phyloP scores from a whole-genome alignment of 768 basidiomycete species.

The Phaeotremella fagi region DNA sequence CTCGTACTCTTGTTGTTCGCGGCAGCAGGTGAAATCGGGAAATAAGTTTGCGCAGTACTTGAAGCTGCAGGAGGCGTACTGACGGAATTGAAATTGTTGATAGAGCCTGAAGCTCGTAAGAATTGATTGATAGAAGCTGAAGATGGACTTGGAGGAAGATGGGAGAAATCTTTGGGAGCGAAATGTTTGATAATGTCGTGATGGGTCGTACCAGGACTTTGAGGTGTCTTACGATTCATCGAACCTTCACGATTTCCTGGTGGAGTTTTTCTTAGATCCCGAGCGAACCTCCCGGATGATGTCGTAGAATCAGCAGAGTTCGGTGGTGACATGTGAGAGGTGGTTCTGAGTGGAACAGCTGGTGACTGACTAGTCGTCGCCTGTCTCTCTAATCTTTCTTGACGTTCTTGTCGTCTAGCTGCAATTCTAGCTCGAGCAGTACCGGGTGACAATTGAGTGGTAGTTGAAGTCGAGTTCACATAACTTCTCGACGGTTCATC shows the following conservation, averaged over 20 bases:
- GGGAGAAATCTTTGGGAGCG: conserved; percentile 70
- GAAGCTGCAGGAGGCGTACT: conserved; percentile 12
- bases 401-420: conserved; percentile 24
- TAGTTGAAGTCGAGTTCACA: not conserved
- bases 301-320: conserved; percentile 33
- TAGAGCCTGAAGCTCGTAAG: conserved; percentile 52
- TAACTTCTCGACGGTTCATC: conserved; percentile 6
- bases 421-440: conserved; percentile 31
- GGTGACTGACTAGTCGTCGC: conserved; percentile 1
- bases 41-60: conserved; percentile 15
- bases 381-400: conserved; percentile 1
- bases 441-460: conserved; percentile 12
- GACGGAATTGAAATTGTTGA: conserved; percentile 29
- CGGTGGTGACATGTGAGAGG: conserved; percentile 21
- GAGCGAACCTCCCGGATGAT: conserved; percentile 2
- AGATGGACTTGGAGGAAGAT: conserved; percentile 84
- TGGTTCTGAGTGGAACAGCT: conserved; percentile 5
- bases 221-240: conserved; percentile 9
- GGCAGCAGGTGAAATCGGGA: conserved; percentile 47
- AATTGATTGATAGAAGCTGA: conserved; percentile 84
- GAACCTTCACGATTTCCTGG: conserved; percentile 7
- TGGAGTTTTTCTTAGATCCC: conserved; percentile 27
- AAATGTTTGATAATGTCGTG: conserved; percentile 59
- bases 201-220: conserved; percentile 12
- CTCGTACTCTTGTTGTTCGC: no score